Percentiles rank a stretch among this genome's conserved stretches.
These are phyloP conservation scores for Cydonia oblonga DNA, from an alignment of 331 rosid genomes.

Conservation along the genomic window DNA sequence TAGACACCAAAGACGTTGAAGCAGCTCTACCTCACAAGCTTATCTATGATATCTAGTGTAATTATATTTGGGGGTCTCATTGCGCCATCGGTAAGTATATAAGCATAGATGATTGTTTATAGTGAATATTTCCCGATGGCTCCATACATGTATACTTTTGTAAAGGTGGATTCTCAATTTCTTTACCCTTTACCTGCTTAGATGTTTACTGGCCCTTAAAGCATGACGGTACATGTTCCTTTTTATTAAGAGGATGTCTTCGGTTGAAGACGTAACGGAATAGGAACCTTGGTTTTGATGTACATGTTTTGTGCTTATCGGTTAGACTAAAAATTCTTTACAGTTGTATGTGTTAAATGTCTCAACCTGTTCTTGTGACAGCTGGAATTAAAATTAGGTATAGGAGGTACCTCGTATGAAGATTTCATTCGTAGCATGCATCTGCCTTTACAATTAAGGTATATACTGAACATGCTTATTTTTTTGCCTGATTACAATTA, in stretches of 20 bases:
- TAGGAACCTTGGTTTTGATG: neutral
- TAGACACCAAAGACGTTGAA: constrained; percentile 78
- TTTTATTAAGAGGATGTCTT: neutral
- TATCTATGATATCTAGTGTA: constrained; percentile 52
- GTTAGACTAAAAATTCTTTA: neutral
- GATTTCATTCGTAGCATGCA: constrained; percentile 87
- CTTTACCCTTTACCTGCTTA: neutral
- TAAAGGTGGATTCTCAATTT: neutral
- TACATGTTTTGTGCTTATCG: neutral
- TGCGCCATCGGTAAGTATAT: constrained; percentile 74
- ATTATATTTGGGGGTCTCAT: constrained; percentile 82
- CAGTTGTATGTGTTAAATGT: neutral
- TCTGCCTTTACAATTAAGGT: constrained; percentile 90
- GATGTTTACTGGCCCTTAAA: neutral
- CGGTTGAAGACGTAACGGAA: neutral
- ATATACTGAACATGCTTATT: neutral
- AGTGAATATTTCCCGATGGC: neutral
- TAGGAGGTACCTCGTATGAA: constrained; percentile 86
- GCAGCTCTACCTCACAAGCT: constrained; percentile 70
- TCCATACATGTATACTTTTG: neutral
- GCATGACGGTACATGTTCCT: neutral
- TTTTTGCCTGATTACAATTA: neutral
- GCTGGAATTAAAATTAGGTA: constrained; percentile 89
- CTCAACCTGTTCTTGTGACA: constrained; percentile 14
- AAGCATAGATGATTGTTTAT: neutral